These are phyloP conservation scores for Evansstolkia leycettana DNA, from an alignment of 495 filamentous ascomycete species.

Conservation along the genomic window DNA sequence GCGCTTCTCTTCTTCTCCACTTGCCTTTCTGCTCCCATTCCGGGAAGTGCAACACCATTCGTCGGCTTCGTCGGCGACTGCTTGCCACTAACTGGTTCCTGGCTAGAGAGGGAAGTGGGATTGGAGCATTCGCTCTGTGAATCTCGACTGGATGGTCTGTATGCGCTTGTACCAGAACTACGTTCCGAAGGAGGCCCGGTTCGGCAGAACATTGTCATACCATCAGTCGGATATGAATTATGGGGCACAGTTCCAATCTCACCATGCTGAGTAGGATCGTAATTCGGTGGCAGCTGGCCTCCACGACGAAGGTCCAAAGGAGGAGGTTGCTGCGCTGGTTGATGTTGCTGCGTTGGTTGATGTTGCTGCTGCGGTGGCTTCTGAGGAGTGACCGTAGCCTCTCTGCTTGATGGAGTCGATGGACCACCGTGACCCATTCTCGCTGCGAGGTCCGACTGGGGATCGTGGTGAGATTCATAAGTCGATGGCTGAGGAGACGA, in stretches of 20 bases:
- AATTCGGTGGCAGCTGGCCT: constrained; percentile 35
- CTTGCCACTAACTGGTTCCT: constrained; percentile 53
- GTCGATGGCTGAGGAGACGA: constrained; percentile 83
- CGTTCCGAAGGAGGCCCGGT: constrained; percentile 74
- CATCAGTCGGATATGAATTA: constrained; percentile 89
- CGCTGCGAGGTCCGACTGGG: constrained; percentile 52
- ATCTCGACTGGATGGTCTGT: constrained; percentile 77
- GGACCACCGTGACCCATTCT: constrained; percentile 47
- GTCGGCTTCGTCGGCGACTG: constrained; percentile 58
- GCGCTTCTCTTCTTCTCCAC: constrained; percentile 77
- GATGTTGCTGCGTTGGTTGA: constrained; percentile 2
- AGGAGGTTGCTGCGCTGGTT: constrained; percentile 25
- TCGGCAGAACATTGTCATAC: constrained; percentile 98
- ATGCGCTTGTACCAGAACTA: constrained; percentile 59
- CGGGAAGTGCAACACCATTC: constrained; percentile 31
- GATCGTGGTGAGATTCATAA: constrained; percentile 82
- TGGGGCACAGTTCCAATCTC: constrained; percentile 66
- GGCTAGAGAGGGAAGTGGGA: constrained; percentile 82
- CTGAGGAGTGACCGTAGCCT: constrained; percentile 42
- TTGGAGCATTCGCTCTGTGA: constrained; percentile 86
- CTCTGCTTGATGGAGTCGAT: constrained; percentile 34
- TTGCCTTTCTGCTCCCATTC: constrained; percentile 46
- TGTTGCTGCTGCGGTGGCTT: constrained; percentile 18
- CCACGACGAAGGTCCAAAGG: constrained; percentile 39
- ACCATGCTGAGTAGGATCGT: constrained; percentile 44